Percentiles rank a stretch among this genome's conserved stretches.
Evolutionary conservation across 306 rosid genomes (phyloP).

Genomic region (Acmispon strigosus): DNA sequence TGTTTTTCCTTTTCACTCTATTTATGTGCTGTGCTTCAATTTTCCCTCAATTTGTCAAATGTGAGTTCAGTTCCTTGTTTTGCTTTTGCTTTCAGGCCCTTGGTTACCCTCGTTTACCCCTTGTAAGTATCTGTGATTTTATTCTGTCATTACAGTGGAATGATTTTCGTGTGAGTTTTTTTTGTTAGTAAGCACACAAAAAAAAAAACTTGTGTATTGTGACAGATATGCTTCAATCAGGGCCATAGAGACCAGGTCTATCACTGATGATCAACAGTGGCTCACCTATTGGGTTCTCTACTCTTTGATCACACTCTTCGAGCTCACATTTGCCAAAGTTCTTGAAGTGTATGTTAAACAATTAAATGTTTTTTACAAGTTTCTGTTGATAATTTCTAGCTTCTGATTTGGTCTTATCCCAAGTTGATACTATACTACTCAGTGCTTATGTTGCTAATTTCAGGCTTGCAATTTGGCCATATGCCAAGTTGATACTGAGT

Average conservation of each 20-base stretch:
- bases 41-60: not conserved
- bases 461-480: slow-evolving; percentile 84
- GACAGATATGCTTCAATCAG: slow-evolving; percentile 69
- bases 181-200: too few species aligned
- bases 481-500: slow-evolving; percentile 65
- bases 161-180: not conserved
- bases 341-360: slow-evolving; percentile 58
- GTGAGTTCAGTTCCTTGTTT: not conserved
- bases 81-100: slow-evolving; percentile 48
- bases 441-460: slow-evolving; percentile 18
- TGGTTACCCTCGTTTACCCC: slow-evolving; percentile 77
- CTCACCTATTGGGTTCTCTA: slow-evolving; percentile 96
- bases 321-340: slow-evolving; percentile 86
- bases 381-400: slow-evolving; percentile 34
- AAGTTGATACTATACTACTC: slow-evolving; percentile 66
- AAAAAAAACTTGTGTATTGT: not conserved
- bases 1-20: not conserved
- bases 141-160: not conserved
- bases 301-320: slow-evolving; percentile 77
- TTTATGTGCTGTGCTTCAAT: not conserved
- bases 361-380: not conserved
- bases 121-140: slow-evolving; percentile 48
- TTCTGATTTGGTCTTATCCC: slow-evolving; percentile 74
- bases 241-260: slow-evolving; percentile 84
- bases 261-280: slow-evolving; percentile 84